Base-by-base conservation (phyloP, 2,329 filamentous ascomycete species). In the Sporothrix humicola region DNA sequence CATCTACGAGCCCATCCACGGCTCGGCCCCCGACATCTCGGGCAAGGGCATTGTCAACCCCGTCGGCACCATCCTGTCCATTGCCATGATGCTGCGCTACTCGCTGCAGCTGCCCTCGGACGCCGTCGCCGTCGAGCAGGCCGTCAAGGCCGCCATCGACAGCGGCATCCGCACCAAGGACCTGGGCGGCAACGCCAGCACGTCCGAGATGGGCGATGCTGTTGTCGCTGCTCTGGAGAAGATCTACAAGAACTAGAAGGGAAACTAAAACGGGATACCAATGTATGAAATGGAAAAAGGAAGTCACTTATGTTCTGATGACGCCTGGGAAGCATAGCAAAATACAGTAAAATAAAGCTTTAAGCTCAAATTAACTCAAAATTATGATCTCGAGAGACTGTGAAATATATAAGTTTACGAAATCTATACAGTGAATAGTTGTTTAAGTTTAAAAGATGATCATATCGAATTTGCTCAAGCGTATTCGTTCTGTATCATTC, bases 1-100 rank as follows among this genome's bases (percentile, higher is more conserved):
- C 78, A 97, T 98, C 79, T 99, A 97, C 82, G 95, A 98, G 87
- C 95, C 95, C 37, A 98, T 99, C 79, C 95, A 99, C 82, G 95
- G 94, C 52, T 96, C 93, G 63, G 95, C 95, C 23, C 95, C 95
- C 42, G 95, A 98, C 80, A 98, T 98, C 79, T 94, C 93, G 1
- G 95, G 95, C 77, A 89, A 97, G 84, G 93, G 93, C 74, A 91
- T 97, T 77, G 94, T 97, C 79, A 97, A 97, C 86, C 95, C 95
- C 48, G 87, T 98, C 75, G 95, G 95, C 69, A 95, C 94, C 72
- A 94, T 98, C 76, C 89, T 98, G 59, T 97, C 94, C 13, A 88
- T 97, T 15, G 94, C 94, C 79, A 97, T 98, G 94, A 93, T 99
- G 91, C 88, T 98, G 79, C 92, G 94, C 80, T 98, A 98, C 87